phyloP scores from a whole-genome alignment of 2,329 filamentous ascomycete genomes.

The Fusarium tanahbumbuense region DNA sequence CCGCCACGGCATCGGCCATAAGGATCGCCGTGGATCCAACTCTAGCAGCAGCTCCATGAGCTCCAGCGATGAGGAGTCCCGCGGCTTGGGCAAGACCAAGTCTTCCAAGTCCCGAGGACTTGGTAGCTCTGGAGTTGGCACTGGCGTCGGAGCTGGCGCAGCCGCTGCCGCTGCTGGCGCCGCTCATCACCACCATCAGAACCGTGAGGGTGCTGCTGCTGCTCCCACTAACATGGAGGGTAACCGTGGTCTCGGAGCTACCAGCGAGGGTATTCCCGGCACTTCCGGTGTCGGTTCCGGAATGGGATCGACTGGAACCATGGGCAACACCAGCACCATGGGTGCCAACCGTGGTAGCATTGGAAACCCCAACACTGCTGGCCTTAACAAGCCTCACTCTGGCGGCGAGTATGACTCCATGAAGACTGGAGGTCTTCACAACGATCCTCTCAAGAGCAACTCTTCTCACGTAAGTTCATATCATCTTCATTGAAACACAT shows the following conservation, averaged over 20 bases:
- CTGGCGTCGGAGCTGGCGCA: slow-evolving; percentile 14
- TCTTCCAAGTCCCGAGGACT: slow-evolving; percentile 25
- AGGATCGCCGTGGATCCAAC: slow-evolving; percentile 20
- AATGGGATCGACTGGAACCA: slow-evolving; percentile 1
- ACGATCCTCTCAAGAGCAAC: slow-evolving; percentile 24
- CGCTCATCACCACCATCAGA: slow-evolving; percentile 31
- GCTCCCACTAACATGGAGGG: slow-evolving; percentile 2
- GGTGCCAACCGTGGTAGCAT: neutral
- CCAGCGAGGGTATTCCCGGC: slow-evolving; percentile 1
- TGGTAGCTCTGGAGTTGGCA: slow-evolving; percentile 2
- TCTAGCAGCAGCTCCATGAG: slow-evolving; percentile 27
- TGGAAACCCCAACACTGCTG: slow-evolving; percentile 23
- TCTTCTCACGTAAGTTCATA: slow-evolving; percentile 14
- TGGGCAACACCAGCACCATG: neutral
- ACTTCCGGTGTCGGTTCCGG: slow-evolving; percentile 7
- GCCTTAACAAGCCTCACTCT: slow-evolving; percentile 14
- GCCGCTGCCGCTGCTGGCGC: slow-evolving; percentile 14
- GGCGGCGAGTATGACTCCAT: slow-evolving; percentile 2
- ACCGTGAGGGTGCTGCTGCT: neutral
- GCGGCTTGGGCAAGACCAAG: slow-evolving; percentile 30
- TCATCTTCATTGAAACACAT: fast-evolving
- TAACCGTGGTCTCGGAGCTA: neutral
- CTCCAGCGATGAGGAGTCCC: slow-evolving; percentile 35
- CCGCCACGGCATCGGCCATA: slow-evolving; percentile 22
- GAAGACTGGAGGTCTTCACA: slow-evolving; percentile 32